These are phyloP conservation scores for Escallonia rubra DNA, from an alignment of 129 eudicot species.

Conservation along the genomic window DNA sequence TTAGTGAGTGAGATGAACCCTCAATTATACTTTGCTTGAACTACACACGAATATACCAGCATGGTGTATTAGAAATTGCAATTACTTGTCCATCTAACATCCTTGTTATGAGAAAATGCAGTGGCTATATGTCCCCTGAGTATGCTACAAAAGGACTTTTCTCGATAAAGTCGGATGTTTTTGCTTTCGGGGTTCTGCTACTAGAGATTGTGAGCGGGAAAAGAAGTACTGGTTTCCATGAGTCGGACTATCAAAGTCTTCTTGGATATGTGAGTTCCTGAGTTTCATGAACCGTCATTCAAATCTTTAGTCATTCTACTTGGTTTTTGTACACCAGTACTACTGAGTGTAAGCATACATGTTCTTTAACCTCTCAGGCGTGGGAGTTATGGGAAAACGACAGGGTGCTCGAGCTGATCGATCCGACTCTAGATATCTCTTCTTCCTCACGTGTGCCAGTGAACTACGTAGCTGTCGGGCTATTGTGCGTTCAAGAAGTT, in stretches of 20 bases:
- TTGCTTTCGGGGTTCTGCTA: conserved; percentile 21
- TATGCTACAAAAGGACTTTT: conserved; percentile 22
- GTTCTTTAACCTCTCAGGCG: conserved; percentile 1
- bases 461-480: conserved; percentile 10
- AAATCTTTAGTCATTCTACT: background rate
- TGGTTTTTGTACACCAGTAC: background rate
- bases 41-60: background rate
- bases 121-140: conserved; percentile 26
- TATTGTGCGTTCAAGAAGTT: conserved; percentile 22
- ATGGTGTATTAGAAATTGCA: background rate
- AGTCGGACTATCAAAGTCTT: conserved; percentile 3
- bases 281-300: background rate
- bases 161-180: conserved; percentile 22
- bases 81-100: background rate
- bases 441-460: conserved; percentile 4
- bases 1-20: conserved; percentile 1
- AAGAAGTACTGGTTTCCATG: conserved; percentile 12
- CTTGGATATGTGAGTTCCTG: conserved; percentile 12
- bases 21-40: background rate
- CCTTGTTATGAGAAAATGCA: background rate
- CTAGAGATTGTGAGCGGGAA: conserved; percentile 28
- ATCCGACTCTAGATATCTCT: background rate
- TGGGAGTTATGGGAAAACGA: conserved; percentile 17
- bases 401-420: conserved; percentile 11
- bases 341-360: background rate